These are phyloP conservation scores for Vitis hybrid DNA, from an alignment of 177 flowering plant species.

Conservation along the genomic window DNA sequence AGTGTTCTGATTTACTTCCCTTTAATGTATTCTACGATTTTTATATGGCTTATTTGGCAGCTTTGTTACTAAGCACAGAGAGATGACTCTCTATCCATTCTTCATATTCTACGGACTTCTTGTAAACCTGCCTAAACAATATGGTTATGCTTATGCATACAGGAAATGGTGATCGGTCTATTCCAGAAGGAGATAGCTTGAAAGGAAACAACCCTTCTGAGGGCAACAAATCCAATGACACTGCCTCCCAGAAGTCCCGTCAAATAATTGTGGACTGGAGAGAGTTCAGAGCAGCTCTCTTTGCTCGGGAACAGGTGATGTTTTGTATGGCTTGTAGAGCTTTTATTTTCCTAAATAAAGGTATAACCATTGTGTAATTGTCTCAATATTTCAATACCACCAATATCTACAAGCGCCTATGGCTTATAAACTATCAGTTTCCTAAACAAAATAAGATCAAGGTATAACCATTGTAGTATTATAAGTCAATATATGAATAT, in stretches of 20 bases:
- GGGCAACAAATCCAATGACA: constrained; percentile 43
- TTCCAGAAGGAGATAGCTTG: constrained; percentile 58
- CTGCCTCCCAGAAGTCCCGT: constrained; percentile 37
- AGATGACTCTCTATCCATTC: too few relatives aligned
- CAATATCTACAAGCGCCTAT: too few relatives aligned
- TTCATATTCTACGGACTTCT: too few relatives aligned
- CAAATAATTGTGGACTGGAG: constrained; percentile 69
- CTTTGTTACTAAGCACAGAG: too few relatives aligned
- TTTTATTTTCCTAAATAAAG: not conserved
- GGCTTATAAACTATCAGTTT: too few relatives aligned
- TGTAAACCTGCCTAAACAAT: too few relatives aligned
- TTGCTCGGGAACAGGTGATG: constrained; percentile 62
- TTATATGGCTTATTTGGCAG: too few relatives aligned
- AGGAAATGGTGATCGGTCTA: constrained; percentile 55
- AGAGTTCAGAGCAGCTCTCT: constrained; percentile 78
- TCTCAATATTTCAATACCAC: not conserved
- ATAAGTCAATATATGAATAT: too few relatives aligned
- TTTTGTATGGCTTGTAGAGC: not conserved
- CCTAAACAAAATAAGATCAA: too few relatives aligned
- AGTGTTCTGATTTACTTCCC: too few relatives aligned
- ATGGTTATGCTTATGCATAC: constrained; percentile 2
- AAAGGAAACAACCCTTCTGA: constrained; percentile 45
- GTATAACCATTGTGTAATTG: not conserved
- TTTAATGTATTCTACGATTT: too few relatives aligned
- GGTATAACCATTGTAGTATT: too few relatives aligned